Conservation (phyloP, 1,139 yeast genomes). For the Martiniozyma asiatica region DNA sequence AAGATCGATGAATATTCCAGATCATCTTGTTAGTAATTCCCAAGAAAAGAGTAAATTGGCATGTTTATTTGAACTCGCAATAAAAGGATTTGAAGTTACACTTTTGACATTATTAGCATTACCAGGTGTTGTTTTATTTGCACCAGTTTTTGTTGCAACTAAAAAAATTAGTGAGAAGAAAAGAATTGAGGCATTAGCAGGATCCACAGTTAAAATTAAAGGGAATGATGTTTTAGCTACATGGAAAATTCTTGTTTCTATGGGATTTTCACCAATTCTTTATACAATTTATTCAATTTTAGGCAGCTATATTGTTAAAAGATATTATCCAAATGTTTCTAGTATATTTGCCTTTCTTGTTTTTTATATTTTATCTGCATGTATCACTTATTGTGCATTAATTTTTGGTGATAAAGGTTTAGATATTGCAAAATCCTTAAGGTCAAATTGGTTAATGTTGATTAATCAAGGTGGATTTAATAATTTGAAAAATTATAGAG, state of each 20-base stretch:
- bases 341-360: conserved; percentile 29
- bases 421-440: conserved; percentile 72
- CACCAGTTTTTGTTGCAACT: conserved; percentile 80
- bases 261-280: conserved; percentile 80
- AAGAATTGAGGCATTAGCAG: conserved; percentile 73
- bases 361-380: conserved; percentile 46
- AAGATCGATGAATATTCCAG: conserved; percentile 64
- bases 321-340: conserved; percentile 23
- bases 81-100: conserved; percentile 41
- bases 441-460: conserved; percentile 71
- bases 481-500: conserved; percentile 43
- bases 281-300: conserved; percentile 69
- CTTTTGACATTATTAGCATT: conserved; percentile 51
- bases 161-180: conserved; percentile 59
- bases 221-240: conserved; percentile 93
- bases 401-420: conserved; percentile 87
- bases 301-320: conserved; percentile 36
- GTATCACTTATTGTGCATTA: conserved; percentile 77
- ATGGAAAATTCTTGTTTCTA: conserved; percentile 84
- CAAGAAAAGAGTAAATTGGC: conserved; percentile 29
- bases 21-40: conserved; percentile 75
- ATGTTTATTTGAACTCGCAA: conserved; percentile 35
- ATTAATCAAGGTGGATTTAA: conserved; percentile 44
- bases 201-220: conserved; percentile 76
- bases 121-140: conserved; percentile 76